A percentile compares a stretch with the other conserved stretches of the same genome.
Evolutionary conservation across 441 rosid genomes (phyloP).

Genomic region (Populus tomentosa): DNA sequence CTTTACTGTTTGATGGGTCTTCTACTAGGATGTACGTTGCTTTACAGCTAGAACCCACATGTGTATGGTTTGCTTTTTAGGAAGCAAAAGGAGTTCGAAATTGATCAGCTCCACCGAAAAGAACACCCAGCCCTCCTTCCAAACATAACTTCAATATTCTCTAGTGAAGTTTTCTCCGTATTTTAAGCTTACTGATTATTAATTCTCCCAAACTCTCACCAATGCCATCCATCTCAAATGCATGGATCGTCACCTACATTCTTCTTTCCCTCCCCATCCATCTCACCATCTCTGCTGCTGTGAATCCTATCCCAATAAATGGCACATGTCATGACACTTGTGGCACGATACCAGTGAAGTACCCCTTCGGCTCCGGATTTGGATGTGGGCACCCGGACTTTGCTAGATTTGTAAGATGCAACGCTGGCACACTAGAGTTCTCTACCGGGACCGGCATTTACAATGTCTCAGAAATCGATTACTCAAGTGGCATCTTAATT

Average conservation of each 20-base stretch:
- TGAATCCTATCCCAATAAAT: constrained; percentile 26
- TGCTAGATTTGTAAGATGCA: constrained; percentile 48
- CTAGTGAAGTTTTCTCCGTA: neutral
- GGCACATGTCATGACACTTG: constrained; percentile 42
- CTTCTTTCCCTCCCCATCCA: constrained; percentile 22
- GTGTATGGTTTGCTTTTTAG: constrained; percentile 36
- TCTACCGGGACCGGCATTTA: constrained; percentile 51
- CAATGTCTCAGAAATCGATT: constrained; percentile 47
- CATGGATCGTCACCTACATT: constrained; percentile 21
- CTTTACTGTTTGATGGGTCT: neutral
- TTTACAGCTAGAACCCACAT: constrained; percentile 37
- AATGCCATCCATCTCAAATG: constrained; percentile 33
- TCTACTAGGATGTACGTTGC: constrained; percentile 14
- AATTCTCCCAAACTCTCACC: constrained; percentile 9
- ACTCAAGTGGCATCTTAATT: constrained; percentile 33
- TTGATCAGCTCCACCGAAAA: constrained; percentile 24
- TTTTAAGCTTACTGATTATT: neutral
- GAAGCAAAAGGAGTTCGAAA: constrained; percentile 29
- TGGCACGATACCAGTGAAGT: constrained; percentile 42
- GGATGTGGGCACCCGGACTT: constrained; percentile 68
- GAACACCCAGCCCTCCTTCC: constrained; percentile 7
- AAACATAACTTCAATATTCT: constrained; percentile 6
- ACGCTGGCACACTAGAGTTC: constrained; percentile 43
- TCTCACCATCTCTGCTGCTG: constrained; percentile 17
- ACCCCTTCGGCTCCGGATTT: constrained; percentile 52